These are phyloP conservation scores for Xerocomellus amylosporus DNA, from an alignment of 768 basidiomycete genomes.

Conservation along the genomic window DNA sequence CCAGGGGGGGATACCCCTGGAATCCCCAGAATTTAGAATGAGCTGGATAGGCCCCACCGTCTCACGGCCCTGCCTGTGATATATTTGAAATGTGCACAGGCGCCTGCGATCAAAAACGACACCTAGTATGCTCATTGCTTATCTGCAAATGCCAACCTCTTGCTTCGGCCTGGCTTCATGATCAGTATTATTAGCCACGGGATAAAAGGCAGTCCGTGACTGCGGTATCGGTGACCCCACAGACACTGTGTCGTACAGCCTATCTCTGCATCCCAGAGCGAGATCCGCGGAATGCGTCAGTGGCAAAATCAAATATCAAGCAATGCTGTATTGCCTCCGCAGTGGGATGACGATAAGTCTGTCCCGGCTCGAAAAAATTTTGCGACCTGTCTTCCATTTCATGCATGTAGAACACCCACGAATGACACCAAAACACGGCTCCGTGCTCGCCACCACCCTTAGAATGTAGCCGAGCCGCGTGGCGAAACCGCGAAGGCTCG, in stretches of 20 bases:
- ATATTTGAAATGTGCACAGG: background rate
- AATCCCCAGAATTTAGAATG: constrained; percentile 1
- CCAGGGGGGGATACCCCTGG: constrained; percentile 4
- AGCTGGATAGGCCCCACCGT: background rate
- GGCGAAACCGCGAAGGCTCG: background rate
- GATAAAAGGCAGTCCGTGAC: constrained; percentile 10
- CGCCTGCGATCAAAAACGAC: constrained; percentile 2
- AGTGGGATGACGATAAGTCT: background rate
- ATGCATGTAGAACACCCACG: background rate
- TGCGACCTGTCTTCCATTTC: constrained; percentile 16
- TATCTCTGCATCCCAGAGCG: constrained; percentile 5
- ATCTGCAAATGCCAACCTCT: background rate
- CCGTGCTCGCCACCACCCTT: constrained; percentile 6
- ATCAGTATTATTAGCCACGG: constrained; percentile 12
- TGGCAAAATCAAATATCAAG: constrained; percentile 10
- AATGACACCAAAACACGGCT: background rate
- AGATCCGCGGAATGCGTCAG: constrained; percentile 22
- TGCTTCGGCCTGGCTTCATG: background rate
- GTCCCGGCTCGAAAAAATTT: constrained; percentile 1
- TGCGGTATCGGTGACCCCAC: constrained; percentile 4
- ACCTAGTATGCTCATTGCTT: constrained; percentile 10
- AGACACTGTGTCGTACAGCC: constrained; percentile 9
- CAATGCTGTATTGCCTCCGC: constrained; percentile 12
- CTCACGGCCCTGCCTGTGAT: constrained; percentile 6
- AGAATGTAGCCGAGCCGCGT: constrained; percentile 8